Base-by-base conservation (phyloP, 768 basidiomycete genomes). In the Glaciozyma antarctica region DNA sequence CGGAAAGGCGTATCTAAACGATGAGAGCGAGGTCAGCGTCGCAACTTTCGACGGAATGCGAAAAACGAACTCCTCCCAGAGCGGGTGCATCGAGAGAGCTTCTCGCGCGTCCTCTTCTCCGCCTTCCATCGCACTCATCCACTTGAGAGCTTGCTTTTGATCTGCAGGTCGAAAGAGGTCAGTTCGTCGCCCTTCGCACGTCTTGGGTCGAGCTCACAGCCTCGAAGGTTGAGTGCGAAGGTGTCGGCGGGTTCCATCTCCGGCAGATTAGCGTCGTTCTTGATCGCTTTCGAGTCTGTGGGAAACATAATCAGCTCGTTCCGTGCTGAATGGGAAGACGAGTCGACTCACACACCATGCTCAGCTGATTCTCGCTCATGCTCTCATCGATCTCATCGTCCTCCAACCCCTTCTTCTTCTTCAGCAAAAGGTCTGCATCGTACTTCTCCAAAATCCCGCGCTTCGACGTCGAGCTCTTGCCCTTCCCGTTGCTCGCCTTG, bases 91-190 rank as follows among this genome's bases (percentile, higher is more conserved):
- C 87, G 88, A 21, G 75, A 79, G 82, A 82, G 74, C 85, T 82
- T 61, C 87, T 81, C 70, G 84, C 5, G 76, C 88, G 62, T 86
- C 84, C 68, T 81, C 79, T 24, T 84, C 80, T 5, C 88, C 88
- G 3, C 81, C 82, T 77, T 98, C 94, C 60, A 91, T 80, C 4
- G 88, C 87, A 69, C 84, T 79, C 92, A 95, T 92, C 93, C 93
- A 98, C 86, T 79, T 79, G 54, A 97, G 78, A 0, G 92, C 94
- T 76, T 98, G 94, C 74, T 91, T 94, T 74, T 97, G 94, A 77
- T 98, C 97, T 45, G 84, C 16, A 49, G 73, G 60, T 28, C 51
- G 6, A 47, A n/a, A 3, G 4, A 5, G 54, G 13, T 55, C 30
- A 55, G 24, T 15, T 24, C 16, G 8, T 32, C 38, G 6, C 34